phyloP scores from a whole-genome alignment of 2,329 filamentous ascomycete genomes.

The Thielaviopsis euricoi region DNA sequence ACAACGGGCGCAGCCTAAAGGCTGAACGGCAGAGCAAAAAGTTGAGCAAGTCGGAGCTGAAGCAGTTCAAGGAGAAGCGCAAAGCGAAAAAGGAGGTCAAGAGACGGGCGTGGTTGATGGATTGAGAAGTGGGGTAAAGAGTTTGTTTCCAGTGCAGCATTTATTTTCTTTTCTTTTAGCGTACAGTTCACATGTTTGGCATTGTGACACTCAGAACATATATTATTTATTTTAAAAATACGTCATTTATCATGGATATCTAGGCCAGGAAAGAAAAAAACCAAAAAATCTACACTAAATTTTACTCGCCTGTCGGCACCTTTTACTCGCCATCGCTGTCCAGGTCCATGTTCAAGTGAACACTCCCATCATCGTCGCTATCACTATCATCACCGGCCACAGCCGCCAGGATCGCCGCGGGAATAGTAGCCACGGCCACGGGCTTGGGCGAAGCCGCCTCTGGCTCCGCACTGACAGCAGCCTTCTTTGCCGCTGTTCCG shows the following conservation, averaged over 20 bases:
- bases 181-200: not conserved
- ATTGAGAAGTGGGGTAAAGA: conserved; percentile 34
- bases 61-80: conserved; percentile 81
- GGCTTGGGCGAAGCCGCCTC: conserved; percentile 13
- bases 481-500: conserved; percentile 20
- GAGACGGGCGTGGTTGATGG: conserved; percentile 73
- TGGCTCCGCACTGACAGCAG: not conserved
- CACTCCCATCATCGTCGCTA: conserved; percentile 34
- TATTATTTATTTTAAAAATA: not conserved
- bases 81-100: conserved; percentile 88
- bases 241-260: not conserved
- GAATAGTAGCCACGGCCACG: conserved; percentile 10
- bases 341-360: conserved; percentile 43
- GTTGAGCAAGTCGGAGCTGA: conserved; percentile 69
- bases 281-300: not conserved
- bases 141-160: not conserved
- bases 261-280: not conserved
- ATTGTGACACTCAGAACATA: conserved; percentile 1
- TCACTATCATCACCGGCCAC: conserved; percentile 19
- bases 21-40: conserved; percentile 79
- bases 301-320: not conserved
- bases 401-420: conserved; percentile 13
- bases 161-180: not conserved
- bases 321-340: conserved; percentile 30
- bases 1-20: conserved; percentile 80